Evolutionary conservation across 192 early-diverging fungal species (phyloP).

Genomic region (Coemansia sp.): DNA sequence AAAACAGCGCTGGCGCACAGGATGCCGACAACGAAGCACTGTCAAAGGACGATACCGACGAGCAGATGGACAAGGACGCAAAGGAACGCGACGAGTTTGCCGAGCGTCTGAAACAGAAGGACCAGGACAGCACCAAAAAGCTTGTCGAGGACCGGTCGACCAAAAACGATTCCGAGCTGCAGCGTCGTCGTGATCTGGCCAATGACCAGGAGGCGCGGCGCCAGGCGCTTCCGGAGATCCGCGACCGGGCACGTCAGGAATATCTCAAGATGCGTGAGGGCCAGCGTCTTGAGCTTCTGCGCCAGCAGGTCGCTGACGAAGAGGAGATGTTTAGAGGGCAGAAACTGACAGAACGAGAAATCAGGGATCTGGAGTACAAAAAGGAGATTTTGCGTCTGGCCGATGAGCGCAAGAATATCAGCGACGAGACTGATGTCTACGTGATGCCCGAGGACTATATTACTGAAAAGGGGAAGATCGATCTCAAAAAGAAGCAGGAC

Average conservation of each 20-base stretch:
- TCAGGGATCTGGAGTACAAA: slow-evolving; percentile 77
- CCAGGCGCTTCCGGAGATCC: slow-evolving; percentile 73
- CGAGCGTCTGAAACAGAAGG: slow-evolving; percentile 75
- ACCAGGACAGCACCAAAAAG: slow-evolving; percentile 76
- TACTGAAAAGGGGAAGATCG: slow-evolving; percentile 96
- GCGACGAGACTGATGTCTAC: slow-evolving; percentile 82
- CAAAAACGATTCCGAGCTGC: slow-evolving; percentile 61
- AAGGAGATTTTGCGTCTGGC: slow-evolving; percentile 83
- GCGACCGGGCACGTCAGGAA: slow-evolving; percentile 84
- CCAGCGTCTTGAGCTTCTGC: slow-evolving; percentile 73
- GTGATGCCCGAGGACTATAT: slow-evolving; percentile 93
- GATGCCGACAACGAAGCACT: slow-evolving; percentile 27
- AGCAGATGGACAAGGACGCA: slow-evolving; percentile 64
- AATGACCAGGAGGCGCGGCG: slow-evolving; percentile 74
- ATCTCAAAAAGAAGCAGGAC: slow-evolving; percentile 89
- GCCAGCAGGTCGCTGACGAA: slow-evolving; percentile 84
- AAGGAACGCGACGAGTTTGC: slow-evolving; percentile 92
- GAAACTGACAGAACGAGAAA: slow-evolving; percentile 77
- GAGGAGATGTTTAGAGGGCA: slow-evolving; percentile 76
- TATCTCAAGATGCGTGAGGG: slow-evolving; percentile 89
- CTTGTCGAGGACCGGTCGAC: slow-evolving; percentile 39
- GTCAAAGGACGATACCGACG: slow-evolving; percentile 35
- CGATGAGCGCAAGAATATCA: slow-evolving; percentile 78
- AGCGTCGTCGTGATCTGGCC: slow-evolving; percentile 75
- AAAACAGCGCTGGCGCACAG: slow-evolving; percentile 28